phyloP scores from a whole-genome alignment of 805 yeast species.

The Starmerella tilneyi region DNA sequence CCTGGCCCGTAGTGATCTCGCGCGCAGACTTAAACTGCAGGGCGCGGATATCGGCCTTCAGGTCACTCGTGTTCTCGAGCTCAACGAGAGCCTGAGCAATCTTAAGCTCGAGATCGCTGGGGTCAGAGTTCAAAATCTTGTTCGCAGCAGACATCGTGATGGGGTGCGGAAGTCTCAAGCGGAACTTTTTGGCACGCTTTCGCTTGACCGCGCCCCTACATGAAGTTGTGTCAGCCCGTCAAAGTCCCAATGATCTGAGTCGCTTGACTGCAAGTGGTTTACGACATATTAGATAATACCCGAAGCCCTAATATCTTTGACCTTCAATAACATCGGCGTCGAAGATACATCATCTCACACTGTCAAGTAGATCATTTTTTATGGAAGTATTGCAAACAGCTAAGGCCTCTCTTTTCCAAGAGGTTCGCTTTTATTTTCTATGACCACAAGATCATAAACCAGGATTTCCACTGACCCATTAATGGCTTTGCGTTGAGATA shows the following conservation, averaged over 20 bases:
- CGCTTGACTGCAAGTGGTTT: not conserved
- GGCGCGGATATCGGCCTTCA: slow-evolving; percentile 96
- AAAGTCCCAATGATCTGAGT: slow-evolving; percentile 7
- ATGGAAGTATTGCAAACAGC: too few species aligned
- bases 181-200: slow-evolving; percentile 13
- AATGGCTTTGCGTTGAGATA: too few species aligned
- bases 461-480: too few species aligned
- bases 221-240: slow-evolving; percentile 3
- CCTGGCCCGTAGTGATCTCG: slow-evolving; percentile 96
- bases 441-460: too few species aligned
- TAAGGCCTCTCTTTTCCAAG: too few species aligned
- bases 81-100: slow-evolving; percentile 98
- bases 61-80: slow-evolving; percentile 85
- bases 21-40: slow-evolving; percentile 97
- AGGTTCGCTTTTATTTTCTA: too few species aligned
- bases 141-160: slow-evolving; percentile 82
- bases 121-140: slow-evolving; percentile 88
- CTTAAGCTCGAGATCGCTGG: slow-evolving; percentile 98
- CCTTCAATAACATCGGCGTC: not conserved
- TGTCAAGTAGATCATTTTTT: too few species aligned
- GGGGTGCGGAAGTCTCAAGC: slow-evolving; percentile 17
- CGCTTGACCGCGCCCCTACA: not conserved
- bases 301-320: slow-evolving; percentile 5
- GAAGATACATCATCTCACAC: too few species aligned
- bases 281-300: not conserved